phyloP scores from a whole-genome alignment of 2,329 filamentous ascomycete genomes.

The Fusarium multiceps region DNA sequence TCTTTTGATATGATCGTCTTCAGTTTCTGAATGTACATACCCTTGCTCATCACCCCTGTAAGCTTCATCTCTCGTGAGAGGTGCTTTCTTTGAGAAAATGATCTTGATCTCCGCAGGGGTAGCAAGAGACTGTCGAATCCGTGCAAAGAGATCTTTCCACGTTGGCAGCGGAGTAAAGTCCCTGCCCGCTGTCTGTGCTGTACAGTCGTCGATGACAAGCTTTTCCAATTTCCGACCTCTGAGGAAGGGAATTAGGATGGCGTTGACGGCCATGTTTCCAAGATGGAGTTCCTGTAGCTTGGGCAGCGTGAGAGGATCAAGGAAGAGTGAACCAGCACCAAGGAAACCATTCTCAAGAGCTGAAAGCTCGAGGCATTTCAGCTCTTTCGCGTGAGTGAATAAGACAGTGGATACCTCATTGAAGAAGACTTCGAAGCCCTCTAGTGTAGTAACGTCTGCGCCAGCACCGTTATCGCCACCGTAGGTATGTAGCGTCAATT shows the following conservation, averaged over 20 bases:
- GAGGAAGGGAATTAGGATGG: not conserved
- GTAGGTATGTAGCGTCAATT: slow-evolving; percentile 9
- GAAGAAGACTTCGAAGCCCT: slow-evolving; percentile 17
- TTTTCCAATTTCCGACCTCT: not conserved
- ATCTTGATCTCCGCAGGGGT: not conserved
- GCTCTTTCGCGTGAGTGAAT: not conserved
- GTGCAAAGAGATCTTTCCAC: slow-evolving; percentile 2
- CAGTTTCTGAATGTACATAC: not conserved
- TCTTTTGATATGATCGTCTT: not conserved
- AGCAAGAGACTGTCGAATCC: not conserved
- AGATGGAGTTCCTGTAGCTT: not conserved
- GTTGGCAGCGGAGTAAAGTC: not conserved
- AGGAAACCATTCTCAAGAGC: slow-evolving; percentile 1
- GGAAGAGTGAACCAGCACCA: not conserved
- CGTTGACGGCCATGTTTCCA: not conserved
- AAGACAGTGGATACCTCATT: not conserved
- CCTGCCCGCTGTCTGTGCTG: fast-evolving
- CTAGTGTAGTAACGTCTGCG: not conserved
- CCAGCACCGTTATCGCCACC: not conserved
- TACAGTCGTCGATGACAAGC: slow-evolving; percentile 4
- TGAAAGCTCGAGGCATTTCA: not conserved
- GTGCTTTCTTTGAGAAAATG: not conserved
- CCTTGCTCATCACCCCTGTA: not conserved
- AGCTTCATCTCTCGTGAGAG: not conserved
- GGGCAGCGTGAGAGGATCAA: not conserved